Conservation (phyloP, 202 grass and related monocot species). For the Setaria viridis region DNA sequence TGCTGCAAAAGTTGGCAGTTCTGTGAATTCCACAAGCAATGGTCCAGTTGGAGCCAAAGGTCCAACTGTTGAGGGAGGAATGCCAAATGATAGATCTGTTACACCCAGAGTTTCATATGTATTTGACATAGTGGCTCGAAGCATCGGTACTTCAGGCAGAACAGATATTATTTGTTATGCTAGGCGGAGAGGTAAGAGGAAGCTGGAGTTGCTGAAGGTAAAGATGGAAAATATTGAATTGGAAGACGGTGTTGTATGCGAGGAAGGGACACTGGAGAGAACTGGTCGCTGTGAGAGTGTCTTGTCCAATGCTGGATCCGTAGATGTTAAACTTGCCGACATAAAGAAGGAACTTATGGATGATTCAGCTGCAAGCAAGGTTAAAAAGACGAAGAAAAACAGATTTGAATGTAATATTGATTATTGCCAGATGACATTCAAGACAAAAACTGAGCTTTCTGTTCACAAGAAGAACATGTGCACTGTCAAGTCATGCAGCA, state of each 20-base stretch:
- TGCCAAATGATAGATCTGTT: conserved; percentile 34
- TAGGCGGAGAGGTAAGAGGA: conserved; percentile 71
- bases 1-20: neutral
- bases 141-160: conserved; percentile 60
- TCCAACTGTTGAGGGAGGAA: conserved; percentile 11
- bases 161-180: conserved; percentile 75
- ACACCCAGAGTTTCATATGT: conserved; percentile 42
- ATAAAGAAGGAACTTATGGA: conserved; percentile 51
- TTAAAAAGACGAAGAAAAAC: conserved; percentile 44
- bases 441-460: conserved; percentile 59
- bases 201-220: conserved; percentile 43
- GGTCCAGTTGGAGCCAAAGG: conserved; percentile 23
- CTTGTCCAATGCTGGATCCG: conserved; percentile 47
- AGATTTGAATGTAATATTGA: conserved; percentile 69
- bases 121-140: conserved; percentile 51
- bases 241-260: conserved; percentile 30
- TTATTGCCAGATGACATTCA: conserved; percentile 79
- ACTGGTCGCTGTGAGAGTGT: conserved; percentile 49
- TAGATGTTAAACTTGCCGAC: conserved; percentile 51
- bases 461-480: conserved; percentile 77
- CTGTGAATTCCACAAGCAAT: conserved; percentile 27
- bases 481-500: conserved; percentile 61
- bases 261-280: conserved; percentile 36
- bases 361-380: conserved; percentile 43
- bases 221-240: conserved; percentile 38